phyloP scores from a whole-genome alignment of 257 asterid genomes.

The Solanum habrochaites region DNA sequence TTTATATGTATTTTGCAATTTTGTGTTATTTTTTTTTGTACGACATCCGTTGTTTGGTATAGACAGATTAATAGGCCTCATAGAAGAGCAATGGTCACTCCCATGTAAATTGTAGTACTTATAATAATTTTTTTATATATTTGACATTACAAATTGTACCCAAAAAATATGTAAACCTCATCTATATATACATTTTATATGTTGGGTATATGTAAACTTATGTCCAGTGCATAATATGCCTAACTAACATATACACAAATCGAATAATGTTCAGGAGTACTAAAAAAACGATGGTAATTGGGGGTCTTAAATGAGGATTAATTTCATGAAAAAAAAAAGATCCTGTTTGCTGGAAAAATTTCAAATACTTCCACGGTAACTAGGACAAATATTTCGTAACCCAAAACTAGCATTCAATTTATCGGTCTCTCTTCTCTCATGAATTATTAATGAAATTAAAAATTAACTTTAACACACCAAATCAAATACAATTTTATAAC shows the following conservation, averaged over 20 bases:
- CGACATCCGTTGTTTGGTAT: too few species aligned
- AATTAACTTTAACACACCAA: not conserved
- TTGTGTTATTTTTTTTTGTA: too few species aligned
- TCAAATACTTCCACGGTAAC: not conserved
- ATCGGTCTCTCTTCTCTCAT: not conserved
- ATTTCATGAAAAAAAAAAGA: too few species aligned
- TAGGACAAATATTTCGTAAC: not conserved
- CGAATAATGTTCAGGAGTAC: not conserved
- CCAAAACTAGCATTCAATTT: not conserved
- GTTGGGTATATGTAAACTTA: not conserved
- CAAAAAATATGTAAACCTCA: not conserved
- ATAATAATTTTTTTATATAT: too few species aligned
- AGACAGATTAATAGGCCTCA: not conserved
- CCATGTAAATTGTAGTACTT: not conserved
- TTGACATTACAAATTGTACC: not conserved
- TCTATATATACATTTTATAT: too few species aligned
- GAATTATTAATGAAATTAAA: too few species aligned
- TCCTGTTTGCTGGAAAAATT: not conserved
- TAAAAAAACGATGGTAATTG: not conserved
- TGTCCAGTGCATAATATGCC: not conserved
- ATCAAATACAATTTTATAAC: not conserved
- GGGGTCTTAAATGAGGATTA: not conserved
- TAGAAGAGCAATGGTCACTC: not conserved
- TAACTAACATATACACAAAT: not conserved
- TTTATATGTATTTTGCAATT: not conserved